Conservation (phyloP, 345 rosid species). For the Balakata baccata region DNA sequence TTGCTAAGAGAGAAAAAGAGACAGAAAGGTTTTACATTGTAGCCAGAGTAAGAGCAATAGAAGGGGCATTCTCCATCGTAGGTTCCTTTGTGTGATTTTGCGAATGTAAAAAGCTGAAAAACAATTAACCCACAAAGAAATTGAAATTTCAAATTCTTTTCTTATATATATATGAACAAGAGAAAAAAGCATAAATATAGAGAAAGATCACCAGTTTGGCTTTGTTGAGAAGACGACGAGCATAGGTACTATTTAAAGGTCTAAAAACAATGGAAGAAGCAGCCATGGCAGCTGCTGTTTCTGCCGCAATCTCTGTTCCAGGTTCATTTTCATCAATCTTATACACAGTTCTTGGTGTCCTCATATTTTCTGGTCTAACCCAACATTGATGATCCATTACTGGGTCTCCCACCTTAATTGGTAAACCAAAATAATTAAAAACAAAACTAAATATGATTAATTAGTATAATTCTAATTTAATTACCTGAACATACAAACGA, state of each 20-base stretch:
- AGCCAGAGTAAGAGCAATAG: slow-evolving; percentile 91
- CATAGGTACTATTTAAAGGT: slow-evolving; percentile 38
- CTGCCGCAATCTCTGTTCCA: slow-evolving; percentile 83
- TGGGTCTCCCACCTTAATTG: slow-evolving; percentile 71
- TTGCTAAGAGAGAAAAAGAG: too few species aligned
- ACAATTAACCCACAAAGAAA: not conserved
- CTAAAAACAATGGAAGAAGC: slow-evolving; percentile 74
- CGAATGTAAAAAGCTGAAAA: slow-evolving; percentile 65
- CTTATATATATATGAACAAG: too few species aligned
- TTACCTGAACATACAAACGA: slow-evolving; percentile 69
- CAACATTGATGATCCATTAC: slow-evolving; percentile 72
- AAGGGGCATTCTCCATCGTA: slow-evolving; percentile 95
- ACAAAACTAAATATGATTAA: too few species aligned
- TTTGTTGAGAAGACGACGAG: slow-evolving; percentile 75
- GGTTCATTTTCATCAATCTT: slow-evolving; percentile 46
- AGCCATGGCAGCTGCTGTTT: slow-evolving; percentile 79
- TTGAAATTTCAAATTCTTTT: too few species aligned
- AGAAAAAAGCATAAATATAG: not conserved
- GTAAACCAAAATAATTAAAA: not conserved
- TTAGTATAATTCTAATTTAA: not conserved
- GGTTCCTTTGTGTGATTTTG: slow-evolving; percentile 64
- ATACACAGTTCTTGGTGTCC: slow-evolving; percentile 66
- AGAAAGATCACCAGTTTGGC: slow-evolving; percentile 51
- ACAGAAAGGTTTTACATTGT: slow-evolving; percentile 41
- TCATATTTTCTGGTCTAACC: slow-evolving; percentile 77